A percentile compares a stretch with the other conserved stretches of the same genome.
phyloP scores from a whole-genome alignment of 305 asterid species.

The Euphrasia arctica region DNA sequence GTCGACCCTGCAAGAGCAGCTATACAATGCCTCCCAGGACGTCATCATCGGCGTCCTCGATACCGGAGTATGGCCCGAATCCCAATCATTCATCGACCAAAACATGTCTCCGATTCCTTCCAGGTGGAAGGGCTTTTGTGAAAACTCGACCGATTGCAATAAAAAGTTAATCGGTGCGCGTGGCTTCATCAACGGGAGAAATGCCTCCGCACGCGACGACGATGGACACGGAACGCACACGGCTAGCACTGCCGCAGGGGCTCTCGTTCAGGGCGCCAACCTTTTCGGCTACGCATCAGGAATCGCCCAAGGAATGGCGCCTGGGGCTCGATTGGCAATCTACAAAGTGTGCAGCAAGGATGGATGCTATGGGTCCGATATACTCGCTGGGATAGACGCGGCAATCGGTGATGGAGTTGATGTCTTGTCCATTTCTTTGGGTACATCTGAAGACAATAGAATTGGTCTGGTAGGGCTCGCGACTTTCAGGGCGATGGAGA shows the following conservation, averaged over 20 bases:
- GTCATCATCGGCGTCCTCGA: conserved; percentile 61
- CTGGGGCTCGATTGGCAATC: conserved; percentile 65
- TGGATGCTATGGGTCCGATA: conserved; percentile 75
- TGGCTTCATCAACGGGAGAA: conserved; percentile 11
- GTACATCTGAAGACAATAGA: conserved; percentile 54
- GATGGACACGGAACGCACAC: conserved; percentile 91
- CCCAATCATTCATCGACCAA: conserved; percentile 35
- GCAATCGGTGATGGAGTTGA: conserved; percentile 36
- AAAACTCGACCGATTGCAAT: conserved; percentile 38
- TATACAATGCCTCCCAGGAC: conserved; percentile 31
- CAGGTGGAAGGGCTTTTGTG: conserved; percentile 59
- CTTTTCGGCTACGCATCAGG: conserved; percentile 31
- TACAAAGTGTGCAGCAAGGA: conserved; percentile 69
- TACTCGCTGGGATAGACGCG: conserved; percentile 13
- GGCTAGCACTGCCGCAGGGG: conserved; percentile 80
- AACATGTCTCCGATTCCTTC: conserved; percentile 29
- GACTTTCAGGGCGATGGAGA: conserved; percentile 76
- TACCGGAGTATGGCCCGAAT: conserved; percentile 75
- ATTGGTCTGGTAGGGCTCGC: conserved; percentile 73
- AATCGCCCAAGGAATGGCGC: conserved; percentile 80
- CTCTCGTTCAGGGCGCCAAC: conserved; percentile 54
- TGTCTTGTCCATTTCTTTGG: conserved; percentile 75
- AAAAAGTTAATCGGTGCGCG: conserved; percentile 63
- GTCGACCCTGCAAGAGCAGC: background rate
- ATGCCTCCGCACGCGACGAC: background rate